Evolutionary conservation across 1,284 basidiomycete species (phyloP), one percentile per base, ranked within the genome.

Genomic region (Hemileia vastatrix): DNA sequence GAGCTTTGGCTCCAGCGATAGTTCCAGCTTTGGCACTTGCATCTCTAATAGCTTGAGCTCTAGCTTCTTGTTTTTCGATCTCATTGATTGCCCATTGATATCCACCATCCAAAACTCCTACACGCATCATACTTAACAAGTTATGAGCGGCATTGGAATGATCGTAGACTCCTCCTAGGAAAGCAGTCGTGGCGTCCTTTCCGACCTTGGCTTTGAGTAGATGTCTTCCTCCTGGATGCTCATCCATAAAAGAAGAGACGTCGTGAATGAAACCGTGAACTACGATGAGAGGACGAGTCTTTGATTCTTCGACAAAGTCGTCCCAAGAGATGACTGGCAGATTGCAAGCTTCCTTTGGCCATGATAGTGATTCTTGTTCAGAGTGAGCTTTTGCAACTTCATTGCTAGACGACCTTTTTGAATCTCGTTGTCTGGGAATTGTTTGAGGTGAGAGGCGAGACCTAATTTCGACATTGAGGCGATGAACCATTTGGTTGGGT

Each of bases 401-500:
- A 74, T 74, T 48, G 70, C 69, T 19, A 73, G 67, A 45, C 68
- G 69, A 15, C 73, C 73, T 67, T 74, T 74, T 64, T 67, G 65
- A 49, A 74, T 70, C 57, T 74, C 73, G 65, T 74, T 74, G 63
- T 74, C 73, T 40, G 73, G 73, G 73, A 74, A 74, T n/a, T 64
- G 64, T 67, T 74, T 73, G 63, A 74, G 72, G 63, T 74, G 70
- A 47, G 68, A 66, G 19, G 73, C 73, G 31, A 73, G 69, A 19
- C 73, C 73, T 33, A 74, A 60, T 54, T 67, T 65, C 32, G 55
- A 54, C 68, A 71, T 71, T 9, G 64, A n/a, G 24, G 64, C 57
- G 44, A 74, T 74, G 63, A 74, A 73, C 73, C 73, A 74, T 67
- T 74, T 74, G 58, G 73, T 74, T 9, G 73, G 73, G 65, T 74